These are phyloP conservation scores for Orychophragmus violaceus DNA, from an alignment of 345 rosid genomes.

Conservation along the genomic window DNA sequence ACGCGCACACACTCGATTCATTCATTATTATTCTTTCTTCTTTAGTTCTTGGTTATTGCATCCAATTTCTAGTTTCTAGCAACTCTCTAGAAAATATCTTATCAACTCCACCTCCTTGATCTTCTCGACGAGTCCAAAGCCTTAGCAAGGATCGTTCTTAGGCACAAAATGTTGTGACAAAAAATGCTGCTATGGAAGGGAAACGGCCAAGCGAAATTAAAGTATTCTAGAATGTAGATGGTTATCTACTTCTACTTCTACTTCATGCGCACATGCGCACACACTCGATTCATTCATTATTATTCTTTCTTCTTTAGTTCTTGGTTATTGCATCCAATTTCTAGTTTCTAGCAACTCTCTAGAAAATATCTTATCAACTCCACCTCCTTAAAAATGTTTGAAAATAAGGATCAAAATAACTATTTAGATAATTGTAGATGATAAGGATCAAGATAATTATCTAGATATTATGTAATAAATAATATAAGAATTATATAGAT, in stretches of 20 bases:
- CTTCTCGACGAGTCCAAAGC: conserved; percentile 62
- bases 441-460: too few relatives aligned
- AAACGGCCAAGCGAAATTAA: conserved; percentile 70
- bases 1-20: neutral
- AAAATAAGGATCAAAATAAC: too few relatives aligned
- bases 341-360: too few relatives aligned
- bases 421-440: too few relatives aligned
- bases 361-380: too few relatives aligned
- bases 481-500: too few relatives aligned
- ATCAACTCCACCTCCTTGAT: too few relatives aligned
- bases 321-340: conserved; percentile 1
- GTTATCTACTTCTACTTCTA: conserved; percentile 2
- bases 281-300: neutral
- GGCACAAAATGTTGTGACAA: conserved; percentile 65
- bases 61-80: too few relatives aligned
- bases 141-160: conserved; percentile 94
- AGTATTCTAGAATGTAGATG: conserved; percentile 40
- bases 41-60: conserved; percentile 7
- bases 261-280: too few relatives aligned
- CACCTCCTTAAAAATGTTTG: conserved; percentile 51
- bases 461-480: too few relatives aligned
- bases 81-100: too few relatives aligned
- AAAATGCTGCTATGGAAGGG: conserved; percentile 97
- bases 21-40: conserved; percentile 33
- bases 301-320: conserved; percentile 33